Evolutionary conservation across 257 asterid genomes (phyloP).

Genomic region (Ajuga chamaepitys): DNA sequence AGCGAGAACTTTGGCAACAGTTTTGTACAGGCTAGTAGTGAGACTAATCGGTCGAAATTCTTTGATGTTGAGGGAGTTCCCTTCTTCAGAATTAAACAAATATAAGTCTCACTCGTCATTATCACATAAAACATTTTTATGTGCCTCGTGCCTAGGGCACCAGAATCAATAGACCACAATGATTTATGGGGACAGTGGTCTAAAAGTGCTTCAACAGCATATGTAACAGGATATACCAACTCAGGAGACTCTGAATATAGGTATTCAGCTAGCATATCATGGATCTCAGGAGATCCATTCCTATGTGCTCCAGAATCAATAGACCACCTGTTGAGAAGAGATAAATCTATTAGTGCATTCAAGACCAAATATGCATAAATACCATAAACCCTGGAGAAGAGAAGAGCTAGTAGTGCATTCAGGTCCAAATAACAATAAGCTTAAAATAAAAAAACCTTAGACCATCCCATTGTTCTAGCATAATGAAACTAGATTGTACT

Average conservation of each 20-base stretch:
- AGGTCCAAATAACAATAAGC: neutral
- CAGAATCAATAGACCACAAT: no score
- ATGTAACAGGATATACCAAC: constrained; percentile 42
- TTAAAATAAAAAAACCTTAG: neutral
- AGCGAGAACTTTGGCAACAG: no score
- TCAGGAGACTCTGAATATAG: constrained; percentile 87
- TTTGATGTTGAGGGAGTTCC: no score
- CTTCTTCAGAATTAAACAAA: no score
- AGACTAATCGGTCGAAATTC: no score
- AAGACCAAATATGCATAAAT: constrained; percentile 2
- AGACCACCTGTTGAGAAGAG: constrained; percentile 70
- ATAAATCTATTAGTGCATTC: constrained; percentile 10
- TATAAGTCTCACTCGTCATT: no score
- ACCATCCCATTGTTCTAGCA: neutral
- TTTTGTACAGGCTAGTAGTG: no score
- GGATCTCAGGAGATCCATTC: constrained; percentile 85
- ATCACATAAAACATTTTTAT: no score
- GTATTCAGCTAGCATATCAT: constrained; percentile 93
- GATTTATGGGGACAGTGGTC: neutral
- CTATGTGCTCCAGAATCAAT: constrained; percentile 67
- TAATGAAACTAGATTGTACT: neutral
- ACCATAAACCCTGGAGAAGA: neutral
- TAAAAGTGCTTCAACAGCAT: neutral
- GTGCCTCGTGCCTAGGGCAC: no score
- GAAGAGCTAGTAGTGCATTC: neutral